A percentile compares a stretch with the other conserved stretches of the same genome.
These are phyloP conservation scores for Aechmea fasciata DNA, from an alignment of 176 grass and related monocot genomes.

Conservation along the genomic window DNA sequence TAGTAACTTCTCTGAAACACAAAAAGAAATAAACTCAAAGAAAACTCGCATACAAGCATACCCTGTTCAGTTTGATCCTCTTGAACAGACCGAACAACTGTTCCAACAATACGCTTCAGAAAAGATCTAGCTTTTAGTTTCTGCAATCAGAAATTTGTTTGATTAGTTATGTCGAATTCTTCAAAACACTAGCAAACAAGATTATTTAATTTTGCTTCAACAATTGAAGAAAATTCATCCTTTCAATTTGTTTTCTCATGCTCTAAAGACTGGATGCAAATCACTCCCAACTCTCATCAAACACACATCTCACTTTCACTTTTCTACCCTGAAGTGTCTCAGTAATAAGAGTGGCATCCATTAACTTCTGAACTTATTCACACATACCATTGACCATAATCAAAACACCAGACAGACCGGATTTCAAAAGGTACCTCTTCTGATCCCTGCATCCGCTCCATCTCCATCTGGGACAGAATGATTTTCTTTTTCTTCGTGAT, in stretches of 20 bases:
- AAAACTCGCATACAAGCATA: constrained; percentile 25
- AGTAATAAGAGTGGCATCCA: too few relatives aligned
- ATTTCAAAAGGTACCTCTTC: constrained; percentile 56
- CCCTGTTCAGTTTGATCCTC: constrained; percentile 98
- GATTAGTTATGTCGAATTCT: not conserved
- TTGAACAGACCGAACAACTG: constrained; percentile 87
- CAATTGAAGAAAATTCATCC: too few relatives aligned
- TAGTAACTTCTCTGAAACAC: not conserved
- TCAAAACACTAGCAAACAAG: not conserved
- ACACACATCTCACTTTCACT: too few relatives aligned
- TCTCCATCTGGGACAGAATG: constrained; percentile 91
- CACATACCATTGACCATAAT: not conserved
- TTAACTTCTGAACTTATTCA: too few relatives aligned
- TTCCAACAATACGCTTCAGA: constrained; percentile 87
- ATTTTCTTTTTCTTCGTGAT: constrained; percentile 98
- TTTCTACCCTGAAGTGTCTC: too few relatives aligned
- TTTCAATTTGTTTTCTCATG: too few relatives aligned
- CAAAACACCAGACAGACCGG: constrained; percentile 9
- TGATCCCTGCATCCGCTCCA: constrained; percentile 93
- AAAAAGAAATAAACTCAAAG: not conserved
- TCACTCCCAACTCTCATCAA: too few relatives aligned
- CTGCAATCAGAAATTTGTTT: constrained; percentile 34
- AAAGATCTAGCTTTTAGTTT: constrained; percentile 91
- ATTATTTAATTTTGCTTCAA: not conserved
- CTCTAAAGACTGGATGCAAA: too few relatives aligned